These are phyloP conservation scores for Clathrus columnatus DNA, from an alignment of 768 basidiomycete species.

Conservation along the genomic window DNA sequence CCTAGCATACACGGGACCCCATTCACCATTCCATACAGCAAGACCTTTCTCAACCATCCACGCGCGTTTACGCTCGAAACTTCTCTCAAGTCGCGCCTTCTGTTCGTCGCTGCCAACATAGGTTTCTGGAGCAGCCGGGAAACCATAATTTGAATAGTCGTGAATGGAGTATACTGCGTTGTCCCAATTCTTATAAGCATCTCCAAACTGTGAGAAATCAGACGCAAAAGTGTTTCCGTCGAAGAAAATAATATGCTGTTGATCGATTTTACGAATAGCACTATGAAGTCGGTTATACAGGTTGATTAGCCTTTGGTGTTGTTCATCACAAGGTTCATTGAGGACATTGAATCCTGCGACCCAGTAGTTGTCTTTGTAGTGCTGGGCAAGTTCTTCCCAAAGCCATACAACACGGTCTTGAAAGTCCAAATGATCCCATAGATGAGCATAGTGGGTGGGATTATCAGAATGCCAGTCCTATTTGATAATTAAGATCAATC, in stretches of 20 bases:
- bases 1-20: conserved; percentile 75
- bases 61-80: conserved; percentile 64
- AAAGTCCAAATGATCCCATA: conserved; percentile 82
- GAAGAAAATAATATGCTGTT: conserved; percentile 66
- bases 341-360: conserved; percentile 82
- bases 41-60: conserved; percentile 65
- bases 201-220: conserved; percentile 66
- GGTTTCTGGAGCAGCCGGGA: conserved; percentile 47
- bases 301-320: conserved; percentile 50
- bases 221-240: conserved; percentile 81
- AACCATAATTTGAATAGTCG: conserved; percentile 66
- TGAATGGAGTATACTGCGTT: conserved; percentile 76
- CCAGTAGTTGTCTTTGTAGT: conserved; percentile 73
- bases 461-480: conserved; percentile 15
- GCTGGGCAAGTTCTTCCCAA: conserved; percentile 66
- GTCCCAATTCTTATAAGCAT: conserved; percentile 50
- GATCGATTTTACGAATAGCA: conserved; percentile 64
- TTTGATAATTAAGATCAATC: neutral
- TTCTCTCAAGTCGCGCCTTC: conserved; percentile 38
- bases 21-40: conserved; percentile 77
- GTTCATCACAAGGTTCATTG: conserved; percentile 74
- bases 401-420: conserved; percentile 72
- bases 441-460: conserved; percentile 18
- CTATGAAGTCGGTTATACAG: conserved; percentile 64
- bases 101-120: conserved; percentile 51